Evolutionary conservation across 2,329 filamentous ascomycete species (phyloP).

Genomic region (Xylariaceae sp.): DNA sequence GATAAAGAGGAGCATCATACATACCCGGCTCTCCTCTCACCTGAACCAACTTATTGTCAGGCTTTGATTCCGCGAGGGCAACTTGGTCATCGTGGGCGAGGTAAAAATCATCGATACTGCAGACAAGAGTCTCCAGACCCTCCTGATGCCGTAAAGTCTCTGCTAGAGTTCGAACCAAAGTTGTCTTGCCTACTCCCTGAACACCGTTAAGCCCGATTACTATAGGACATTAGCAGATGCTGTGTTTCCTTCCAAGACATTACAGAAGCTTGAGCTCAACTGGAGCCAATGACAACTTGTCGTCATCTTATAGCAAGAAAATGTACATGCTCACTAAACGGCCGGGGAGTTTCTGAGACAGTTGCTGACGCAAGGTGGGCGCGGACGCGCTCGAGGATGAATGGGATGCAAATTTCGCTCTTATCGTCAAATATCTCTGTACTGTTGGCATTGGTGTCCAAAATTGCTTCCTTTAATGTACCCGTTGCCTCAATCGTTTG

Average conservation of each 20-base stretch:
- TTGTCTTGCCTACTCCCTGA: constrained; percentile 90
- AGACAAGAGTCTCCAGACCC: constrained; percentile 62
- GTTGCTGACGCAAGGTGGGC: constrained; percentile 35
- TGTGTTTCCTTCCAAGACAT: too few species aligned
- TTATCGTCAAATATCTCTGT: constrained; percentile 67
- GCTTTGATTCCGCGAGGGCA: constrained; percentile 59
- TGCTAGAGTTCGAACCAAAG: constrained; percentile 68
- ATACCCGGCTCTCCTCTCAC: constrained; percentile 77
- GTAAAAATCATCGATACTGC: constrained; percentile 90
- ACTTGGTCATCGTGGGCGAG: constrained; percentile 67
- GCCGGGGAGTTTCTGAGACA: constrained; percentile 29
- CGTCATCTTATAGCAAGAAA: too few species aligned
- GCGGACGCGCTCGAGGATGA: constrained; percentile 61
- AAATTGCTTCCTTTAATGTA: neutral
- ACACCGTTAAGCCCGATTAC: constrained; percentile 85
- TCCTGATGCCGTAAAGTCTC: constrained; percentile 53
- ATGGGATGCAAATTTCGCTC: constrained; percentile 71
- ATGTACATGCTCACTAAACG: constrained; percentile 48
- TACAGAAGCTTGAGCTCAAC: too few species aligned
- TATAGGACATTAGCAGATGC: too few species aligned
- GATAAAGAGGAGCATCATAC: constrained; percentile 11
- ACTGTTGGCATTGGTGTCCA: neutral
- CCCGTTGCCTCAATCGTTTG: too few species aligned
- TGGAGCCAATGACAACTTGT: too few species aligned
- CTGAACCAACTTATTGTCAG: constrained; percentile 71